Evolutionary conservation across 2,329 filamentous ascomycete genomes (phyloP).

Genomic region (Monosporascus sp.): DNA sequence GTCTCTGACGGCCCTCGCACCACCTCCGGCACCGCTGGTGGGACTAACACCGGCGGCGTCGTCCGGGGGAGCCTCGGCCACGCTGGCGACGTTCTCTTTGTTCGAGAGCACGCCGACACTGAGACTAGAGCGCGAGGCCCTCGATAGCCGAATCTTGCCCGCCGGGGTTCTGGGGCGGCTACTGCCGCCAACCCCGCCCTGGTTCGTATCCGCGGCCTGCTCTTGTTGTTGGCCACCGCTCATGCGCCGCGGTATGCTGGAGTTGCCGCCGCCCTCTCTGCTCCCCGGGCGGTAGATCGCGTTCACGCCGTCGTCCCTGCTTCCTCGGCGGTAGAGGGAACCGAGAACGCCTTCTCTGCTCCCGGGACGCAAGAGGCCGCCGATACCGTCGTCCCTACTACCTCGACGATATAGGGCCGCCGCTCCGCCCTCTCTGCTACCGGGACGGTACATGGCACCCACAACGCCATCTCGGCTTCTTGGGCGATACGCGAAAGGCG

Average conservation of each 20-base stretch:
- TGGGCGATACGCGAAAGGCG: slow-evolving; percentile 31
- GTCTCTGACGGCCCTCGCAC: not conserved
- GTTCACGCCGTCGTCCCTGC: too few species aligned
- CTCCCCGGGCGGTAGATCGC: slow-evolving; percentile 5
- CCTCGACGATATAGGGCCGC: too few species aligned
- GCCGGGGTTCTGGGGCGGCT: not conserved
- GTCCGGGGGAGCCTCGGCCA: slow-evolving; percentile 9
- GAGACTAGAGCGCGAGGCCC: slow-evolving; percentile 17
- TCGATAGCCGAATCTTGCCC: slow-evolving; percentile 16
- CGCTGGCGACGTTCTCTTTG: slow-evolving; percentile 20
- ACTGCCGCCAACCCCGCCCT: slow-evolving; percentile 1
- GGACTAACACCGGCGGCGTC: slow-evolving; percentile 6
- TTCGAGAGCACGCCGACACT: slow-evolving; percentile 17
- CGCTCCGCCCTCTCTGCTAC: slow-evolving; percentile 16
- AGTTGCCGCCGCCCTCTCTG: slow-evolving; percentile 17
- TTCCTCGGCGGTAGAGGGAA: too few species aligned
- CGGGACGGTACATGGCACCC: slow-evolving; percentile 11
- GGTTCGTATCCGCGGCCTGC: too few species aligned
- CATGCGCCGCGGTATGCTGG: slow-evolving; percentile 16
- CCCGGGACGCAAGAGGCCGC: too few species aligned
- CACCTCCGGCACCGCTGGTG: not conserved
- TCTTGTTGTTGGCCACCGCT: slow-evolving; percentile 13
- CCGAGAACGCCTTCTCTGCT: too few species aligned
- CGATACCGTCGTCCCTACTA: too few species aligned
- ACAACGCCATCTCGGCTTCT: slow-evolving; percentile 14